phyloP scores from a whole-genome alignment of 805 yeast species.

The Suhomyces pyralidae region DNA sequence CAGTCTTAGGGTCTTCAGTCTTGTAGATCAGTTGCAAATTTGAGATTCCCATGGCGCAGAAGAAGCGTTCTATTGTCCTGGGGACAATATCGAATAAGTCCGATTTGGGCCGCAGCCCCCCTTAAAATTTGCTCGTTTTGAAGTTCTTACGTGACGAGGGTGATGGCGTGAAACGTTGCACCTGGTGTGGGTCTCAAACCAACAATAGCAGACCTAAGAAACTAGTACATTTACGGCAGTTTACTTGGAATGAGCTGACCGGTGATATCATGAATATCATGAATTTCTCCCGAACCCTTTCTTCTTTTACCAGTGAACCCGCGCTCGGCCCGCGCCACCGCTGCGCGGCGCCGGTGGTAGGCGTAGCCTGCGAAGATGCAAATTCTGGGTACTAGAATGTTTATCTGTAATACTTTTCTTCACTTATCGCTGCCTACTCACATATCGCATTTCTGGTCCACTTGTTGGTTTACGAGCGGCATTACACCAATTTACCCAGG shows the following conservation, averaged over 20 bases:
- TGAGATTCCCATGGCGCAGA: neutral
- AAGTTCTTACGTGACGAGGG: neutral
- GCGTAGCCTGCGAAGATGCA: neutral
- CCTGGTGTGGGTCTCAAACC: neutral
- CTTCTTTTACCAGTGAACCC: neutral
- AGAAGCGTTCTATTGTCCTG: neutral
- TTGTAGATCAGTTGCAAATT: neutral
- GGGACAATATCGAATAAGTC: neutral
- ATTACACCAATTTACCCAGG: neutral
- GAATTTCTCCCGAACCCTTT: neutral
- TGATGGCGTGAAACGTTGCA: neutral
- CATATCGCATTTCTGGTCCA: neutral
- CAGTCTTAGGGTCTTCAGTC: too few relatives aligned
- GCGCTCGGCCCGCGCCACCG: neutral
- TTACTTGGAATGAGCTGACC: neutral
- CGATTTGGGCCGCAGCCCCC: neutral
- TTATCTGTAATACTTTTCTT: neutral
- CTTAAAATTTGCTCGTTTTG: neutral
- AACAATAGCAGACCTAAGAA: neutral
- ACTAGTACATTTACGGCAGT: neutral
- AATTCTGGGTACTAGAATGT: neutral
- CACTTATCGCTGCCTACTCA: neutral
- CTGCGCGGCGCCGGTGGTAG: neutral
- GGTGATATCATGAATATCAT: neutral
- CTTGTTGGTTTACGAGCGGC: neutral